Base-by-base conservation (phyloP, 2,329 filamentous ascomycete species). In the Trichoderma semiorbis region DNA sequence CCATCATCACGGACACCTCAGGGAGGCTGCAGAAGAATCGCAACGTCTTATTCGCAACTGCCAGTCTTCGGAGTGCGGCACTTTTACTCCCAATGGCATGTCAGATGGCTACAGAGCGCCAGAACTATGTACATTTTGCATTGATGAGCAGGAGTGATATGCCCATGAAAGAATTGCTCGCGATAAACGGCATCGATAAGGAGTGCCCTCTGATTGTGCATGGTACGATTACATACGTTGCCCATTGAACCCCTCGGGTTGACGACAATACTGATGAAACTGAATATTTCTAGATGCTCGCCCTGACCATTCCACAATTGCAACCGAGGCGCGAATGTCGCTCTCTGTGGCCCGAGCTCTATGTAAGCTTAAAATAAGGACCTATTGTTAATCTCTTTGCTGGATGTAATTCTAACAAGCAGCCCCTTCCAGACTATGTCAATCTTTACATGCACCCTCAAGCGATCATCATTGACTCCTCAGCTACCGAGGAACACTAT, bases 11-110 rank as follows among this genome's bases (percentile, higher is more conserved):
- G 12, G 83, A 81, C 24, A 89, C 88, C 0, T 82, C 83, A 30
- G 90, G 90, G 5, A 80, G 81, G 63, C 83, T 83, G 68, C 74
- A 78, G 36, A 78, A 82, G 47, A 93, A 92, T 77, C 87, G 87
- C 65, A 94, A 94, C 77, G 87, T 97, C 18, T 81, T 98, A 3
- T 97, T 97, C 78, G 91, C 91, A 5, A 90, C 92, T 4, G 91
- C 93, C 0, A 94, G 87, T 73, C 81, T 97, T 65, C 88, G 88
- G 79, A 96, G 93, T 78, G 89, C 90, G 18, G 87, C 93, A 0
- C 87, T 88, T 36, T 80, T 98, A 68, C 83, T 97, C 36, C 94
- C 94, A 0, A 85, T 97, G 78, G 93, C 95, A 7, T 98, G 96
- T 80, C 89, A 93, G 76, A 98, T 98, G 95, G 91, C 90, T 7